A percentile compares a stretch with the other conserved stretches of the same genome.
These are phyloP conservation scores for Neurospora sp. DNA, from an alignment of 495 filamentous ascomycete genomes.

Conservation along the genomic window DNA sequence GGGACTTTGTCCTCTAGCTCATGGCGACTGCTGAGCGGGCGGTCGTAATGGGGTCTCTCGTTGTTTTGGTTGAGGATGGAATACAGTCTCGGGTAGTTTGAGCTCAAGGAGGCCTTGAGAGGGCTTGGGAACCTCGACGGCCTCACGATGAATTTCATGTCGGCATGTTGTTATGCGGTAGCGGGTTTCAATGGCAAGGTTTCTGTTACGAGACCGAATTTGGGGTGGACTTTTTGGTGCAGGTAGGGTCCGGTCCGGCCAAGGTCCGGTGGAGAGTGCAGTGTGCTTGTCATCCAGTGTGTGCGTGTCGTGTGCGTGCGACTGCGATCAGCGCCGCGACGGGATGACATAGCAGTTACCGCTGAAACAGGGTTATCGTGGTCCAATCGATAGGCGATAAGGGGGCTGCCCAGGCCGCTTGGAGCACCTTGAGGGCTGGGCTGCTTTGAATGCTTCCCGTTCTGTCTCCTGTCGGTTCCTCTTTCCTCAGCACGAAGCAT, in stretches of 20 bases:
- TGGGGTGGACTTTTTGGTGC: background rate
- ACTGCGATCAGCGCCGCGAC: background rate
- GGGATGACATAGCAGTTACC: background rate
- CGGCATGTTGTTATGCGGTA: slow-evolving; percentile 25
- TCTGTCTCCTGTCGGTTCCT: background rate
- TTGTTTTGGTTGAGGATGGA: background rate
- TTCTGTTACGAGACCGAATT: background rate
- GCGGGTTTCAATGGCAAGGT: background rate
- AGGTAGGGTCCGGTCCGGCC: background rate
- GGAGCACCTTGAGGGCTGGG: background rate
- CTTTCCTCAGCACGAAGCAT: background rate
- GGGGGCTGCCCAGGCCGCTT: background rate
- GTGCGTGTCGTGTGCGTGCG: no score
- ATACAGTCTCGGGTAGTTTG: background rate
- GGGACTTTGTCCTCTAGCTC: slow-evolving; percentile 59
- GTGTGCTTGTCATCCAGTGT: background rate
- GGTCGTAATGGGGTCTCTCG: background rate
- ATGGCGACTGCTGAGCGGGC: slow-evolving; percentile 1
- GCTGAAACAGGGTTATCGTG: background rate
- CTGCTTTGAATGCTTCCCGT: background rate
- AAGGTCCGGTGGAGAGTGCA: background rate
- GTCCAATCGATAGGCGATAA: background rate
- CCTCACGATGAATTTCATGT: slow-evolving; percentile 31
- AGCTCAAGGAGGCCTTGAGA: slow-evolving; percentile 16
- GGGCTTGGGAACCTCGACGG: slow-evolving; percentile 26